These are phyloP conservation scores for Lichtheimia hyalospora DNA, from an alignment of 371 early-diverging fungal species.

Conservation along the genomic window DNA sequence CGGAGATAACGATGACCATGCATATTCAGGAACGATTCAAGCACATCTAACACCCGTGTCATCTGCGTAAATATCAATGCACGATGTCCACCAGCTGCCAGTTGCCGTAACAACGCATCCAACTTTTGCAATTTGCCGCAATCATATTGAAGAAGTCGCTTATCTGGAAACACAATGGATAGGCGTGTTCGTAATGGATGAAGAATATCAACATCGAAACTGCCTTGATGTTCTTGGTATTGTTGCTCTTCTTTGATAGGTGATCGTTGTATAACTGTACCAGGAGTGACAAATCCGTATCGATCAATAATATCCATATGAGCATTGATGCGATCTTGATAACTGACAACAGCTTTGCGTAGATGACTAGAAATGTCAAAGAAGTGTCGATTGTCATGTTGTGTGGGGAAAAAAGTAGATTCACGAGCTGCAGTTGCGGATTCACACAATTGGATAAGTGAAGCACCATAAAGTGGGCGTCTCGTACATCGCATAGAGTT, in stretches of 20 bases:
- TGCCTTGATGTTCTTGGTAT: constrained; percentile 1
- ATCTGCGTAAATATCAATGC: constrained; percentile 98
- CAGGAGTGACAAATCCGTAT: constrained; percentile 75
- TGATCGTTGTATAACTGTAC: neutral
- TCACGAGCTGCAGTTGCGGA: constrained; percentile 10
- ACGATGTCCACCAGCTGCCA: constrained; percentile 80
- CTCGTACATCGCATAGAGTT: constrained; percentile 37
- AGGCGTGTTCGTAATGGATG: constrained; percentile 62
- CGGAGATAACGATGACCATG: constrained; percentile 87
- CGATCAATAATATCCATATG: constrained; percentile 52
- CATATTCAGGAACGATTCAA: constrained; percentile 92
- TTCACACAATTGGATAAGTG: constrained; percentile 28
- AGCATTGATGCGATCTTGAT: constrained; percentile 43
- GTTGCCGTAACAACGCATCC: constrained; percentile 73
- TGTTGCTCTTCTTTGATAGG: neutral
- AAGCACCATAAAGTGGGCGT: constrained; percentile 47
- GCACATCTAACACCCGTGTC: constrained; percentile 96
- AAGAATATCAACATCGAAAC: constrained; percentile 43
- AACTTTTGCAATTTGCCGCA: constrained; percentile 88
- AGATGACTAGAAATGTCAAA: constrained; percentile 25
- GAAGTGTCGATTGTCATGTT: constrained; percentile 26
- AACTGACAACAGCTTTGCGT: constrained; percentile 36
- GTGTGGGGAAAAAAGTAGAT: constrained; percentile 10
- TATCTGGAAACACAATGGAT: constrained; percentile 83
- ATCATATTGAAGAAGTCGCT: constrained; percentile 82